Percentiles rank a stretch among this genome's conserved stretches.
Evolutionary conservation across 192 early-diverging fungal genomes (phyloP).

Genomic region (Backusella macrospora): DNA sequence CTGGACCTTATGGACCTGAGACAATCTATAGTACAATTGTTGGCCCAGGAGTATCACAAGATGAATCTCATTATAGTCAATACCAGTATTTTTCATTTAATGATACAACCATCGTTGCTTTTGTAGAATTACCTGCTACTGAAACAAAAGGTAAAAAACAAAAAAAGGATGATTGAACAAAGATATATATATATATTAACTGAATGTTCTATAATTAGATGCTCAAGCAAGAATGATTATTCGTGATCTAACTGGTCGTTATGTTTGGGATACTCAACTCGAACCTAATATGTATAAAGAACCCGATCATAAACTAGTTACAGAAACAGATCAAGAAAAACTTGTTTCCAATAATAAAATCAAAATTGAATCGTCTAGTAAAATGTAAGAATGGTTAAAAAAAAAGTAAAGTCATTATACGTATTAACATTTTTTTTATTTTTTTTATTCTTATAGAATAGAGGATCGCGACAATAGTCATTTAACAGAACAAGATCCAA

Average conservation of each 20-base stretch:
- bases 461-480: background rate
- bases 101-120: conserved; percentile 69
- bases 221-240: conserved; percentile 63
- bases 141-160: conserved; percentile 42
- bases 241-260: conserved; percentile 78
- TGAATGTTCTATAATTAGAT: conserved; percentile 29
- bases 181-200: background rate
- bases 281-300: conserved; percentile 20
- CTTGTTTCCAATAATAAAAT: background rate
- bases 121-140: conserved; percentile 63
- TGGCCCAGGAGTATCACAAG: conserved; percentile 40
- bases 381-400: background rate
- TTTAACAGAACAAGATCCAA: conserved; percentile 15
- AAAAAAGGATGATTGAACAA: background rate
- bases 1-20: conserved; percentile 63
- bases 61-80: conserved; percentile 48
- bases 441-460: background rate
- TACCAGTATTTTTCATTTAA: conserved; percentile 76
- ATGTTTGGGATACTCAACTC: conserved; percentile 77
- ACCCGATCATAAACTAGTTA: background rate
- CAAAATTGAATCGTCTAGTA: conserved; percentile 3
- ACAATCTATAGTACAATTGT: conserved; percentile 51
- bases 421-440: background rate
- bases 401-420: background rate
- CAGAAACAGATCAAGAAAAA: background rate